A percentile compares a stretch with the other conserved stretches of the same genome.
phyloP scores from a whole-genome alignment of 129 eudicot species.

The Artemisia argyi region DNA sequence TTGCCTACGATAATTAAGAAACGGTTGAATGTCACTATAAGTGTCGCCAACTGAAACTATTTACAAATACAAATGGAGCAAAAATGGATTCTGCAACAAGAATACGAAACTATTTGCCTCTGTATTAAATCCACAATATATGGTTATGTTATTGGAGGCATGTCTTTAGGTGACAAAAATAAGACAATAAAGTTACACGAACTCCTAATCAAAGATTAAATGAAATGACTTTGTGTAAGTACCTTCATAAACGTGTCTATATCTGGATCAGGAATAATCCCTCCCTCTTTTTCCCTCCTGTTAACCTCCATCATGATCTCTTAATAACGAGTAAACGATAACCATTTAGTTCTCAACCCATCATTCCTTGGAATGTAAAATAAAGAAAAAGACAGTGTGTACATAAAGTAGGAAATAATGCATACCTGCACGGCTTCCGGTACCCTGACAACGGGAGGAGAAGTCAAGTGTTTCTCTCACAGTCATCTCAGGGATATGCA shows the following conservation, averaged over 20 bases:
- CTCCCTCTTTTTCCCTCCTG: conserved; percentile 51
- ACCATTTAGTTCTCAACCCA: conserved; percentile 12
- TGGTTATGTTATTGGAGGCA: neutral
- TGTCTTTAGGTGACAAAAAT: too few relatives aligned
- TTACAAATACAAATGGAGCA: neutral
- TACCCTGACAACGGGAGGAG: conserved; percentile 52
- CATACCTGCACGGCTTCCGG: conserved; percentile 49
- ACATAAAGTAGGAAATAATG: neutral
- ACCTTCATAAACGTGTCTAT: conserved; percentile 63
- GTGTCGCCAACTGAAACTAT: neutral
- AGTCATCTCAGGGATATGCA: conserved; percentile 53
- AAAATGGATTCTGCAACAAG: neutral
- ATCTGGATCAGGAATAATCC: conserved; percentile 54
- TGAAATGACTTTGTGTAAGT: too few relatives aligned
- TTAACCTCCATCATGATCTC: conserved; percentile 51
- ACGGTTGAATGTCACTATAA: neutral
- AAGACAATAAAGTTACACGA: too few relatives aligned
- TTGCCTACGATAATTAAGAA: conserved; percentile 33
- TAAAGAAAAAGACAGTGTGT: neutral
- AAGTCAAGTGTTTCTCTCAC: conserved; percentile 60
- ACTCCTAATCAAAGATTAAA: too few relatives aligned
- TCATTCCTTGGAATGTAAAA: neutral
- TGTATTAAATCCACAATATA: neutral
- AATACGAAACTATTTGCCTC: neutral
- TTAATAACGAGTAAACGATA: neutral